Conservation (phyloP, 495 filamentous ascomycete genomes). For the Tuber borchii region DNA sequence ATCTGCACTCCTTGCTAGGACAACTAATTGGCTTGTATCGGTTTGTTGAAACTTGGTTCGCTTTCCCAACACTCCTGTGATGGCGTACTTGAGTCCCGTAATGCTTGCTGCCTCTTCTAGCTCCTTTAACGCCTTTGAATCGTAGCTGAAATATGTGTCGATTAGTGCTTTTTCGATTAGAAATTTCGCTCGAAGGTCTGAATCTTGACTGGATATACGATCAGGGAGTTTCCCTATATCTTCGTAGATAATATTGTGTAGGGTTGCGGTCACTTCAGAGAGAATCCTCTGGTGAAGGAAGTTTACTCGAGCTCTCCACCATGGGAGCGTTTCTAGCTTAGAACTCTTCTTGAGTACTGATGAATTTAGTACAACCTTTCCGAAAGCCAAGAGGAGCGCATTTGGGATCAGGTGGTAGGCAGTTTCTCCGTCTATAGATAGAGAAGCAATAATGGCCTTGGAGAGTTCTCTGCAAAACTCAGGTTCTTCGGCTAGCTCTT, state of each 20-base stretch:
- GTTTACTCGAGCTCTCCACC: constrained; percentile 62
- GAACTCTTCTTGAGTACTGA: constrained; percentile 24
- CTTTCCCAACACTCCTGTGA: constrained; percentile 84
- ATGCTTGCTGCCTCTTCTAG: constrained; percentile 57
- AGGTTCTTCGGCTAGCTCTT: constrained; percentile 34
- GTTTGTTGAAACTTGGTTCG: constrained; percentile 87
- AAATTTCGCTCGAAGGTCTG: constrained; percentile 52
- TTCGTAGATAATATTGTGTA: constrained; percentile 49
- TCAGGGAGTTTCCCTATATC: constrained; percentile 42
- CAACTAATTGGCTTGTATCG: constrained; percentile 83
- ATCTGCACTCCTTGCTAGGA: constrained; percentile 69
- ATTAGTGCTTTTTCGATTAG: constrained; percentile 75
- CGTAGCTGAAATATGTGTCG: constrained; percentile 76
- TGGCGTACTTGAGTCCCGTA: constrained; percentile 68
- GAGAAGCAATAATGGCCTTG: constrained; percentile 46
- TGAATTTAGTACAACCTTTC: constrained; percentile 59
- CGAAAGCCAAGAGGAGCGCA: constrained; percentile 73
- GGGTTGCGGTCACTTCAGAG: constrained; percentile 62
- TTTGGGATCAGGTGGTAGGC: constrained; percentile 77
- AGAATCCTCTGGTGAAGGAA: constrained; percentile 86
- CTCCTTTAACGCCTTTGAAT: constrained; percentile 65
- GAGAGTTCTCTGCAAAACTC: constrained; percentile 36
- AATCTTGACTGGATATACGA: background rate
- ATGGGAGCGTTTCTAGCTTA: constrained; percentile 36
- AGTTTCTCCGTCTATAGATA: constrained; percentile 77